A percentile compares a stretch with the other conserved stretches of the same genome.
These are phyloP conservation scores for Colletotrichum sp. DNA, from an alignment of 2,329 filamentous ascomycete genomes.

Conservation along the genomic window DNA sequence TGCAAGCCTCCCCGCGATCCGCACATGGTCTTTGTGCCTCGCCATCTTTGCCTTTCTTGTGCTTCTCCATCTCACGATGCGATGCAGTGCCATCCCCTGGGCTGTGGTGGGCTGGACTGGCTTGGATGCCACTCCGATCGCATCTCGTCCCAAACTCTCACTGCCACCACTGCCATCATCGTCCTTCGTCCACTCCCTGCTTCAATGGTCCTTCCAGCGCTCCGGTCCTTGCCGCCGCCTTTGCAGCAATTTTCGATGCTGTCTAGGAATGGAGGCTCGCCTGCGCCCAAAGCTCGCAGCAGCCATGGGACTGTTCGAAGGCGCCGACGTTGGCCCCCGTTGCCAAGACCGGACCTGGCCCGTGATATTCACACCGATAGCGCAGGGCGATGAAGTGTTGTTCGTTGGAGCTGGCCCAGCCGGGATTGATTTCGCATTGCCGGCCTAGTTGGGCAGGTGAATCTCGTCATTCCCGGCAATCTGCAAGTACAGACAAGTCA, in stretches of 20 bases:
- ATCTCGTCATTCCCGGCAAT: neutral
- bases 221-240: neutral
- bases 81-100: neutral
- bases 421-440: neutral
- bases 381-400: neutral
- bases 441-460: slow-evolving; percentile 6
- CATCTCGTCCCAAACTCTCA: neutral
- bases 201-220: neutral
- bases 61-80: neutral
- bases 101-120: neutral
- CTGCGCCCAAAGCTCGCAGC: neutral
- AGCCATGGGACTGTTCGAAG: neutral
- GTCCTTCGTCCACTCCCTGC: neutral
- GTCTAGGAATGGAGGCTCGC: neutral
- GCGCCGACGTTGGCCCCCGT: neutral
- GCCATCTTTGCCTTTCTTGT: neutral
- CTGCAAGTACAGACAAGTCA: neutral
- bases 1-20: slow-evolving; percentile 2
- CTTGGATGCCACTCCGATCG: neutral
- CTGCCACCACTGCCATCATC: neutral
- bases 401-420: neutral
- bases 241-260: neutral
- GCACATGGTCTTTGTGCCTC: neutral
- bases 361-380: neutral
- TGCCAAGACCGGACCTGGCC: neutral